phyloP scores from a whole-genome alignment of 2,329 filamentous ascomycete species.

The Sclerotinia borealis region DNA sequence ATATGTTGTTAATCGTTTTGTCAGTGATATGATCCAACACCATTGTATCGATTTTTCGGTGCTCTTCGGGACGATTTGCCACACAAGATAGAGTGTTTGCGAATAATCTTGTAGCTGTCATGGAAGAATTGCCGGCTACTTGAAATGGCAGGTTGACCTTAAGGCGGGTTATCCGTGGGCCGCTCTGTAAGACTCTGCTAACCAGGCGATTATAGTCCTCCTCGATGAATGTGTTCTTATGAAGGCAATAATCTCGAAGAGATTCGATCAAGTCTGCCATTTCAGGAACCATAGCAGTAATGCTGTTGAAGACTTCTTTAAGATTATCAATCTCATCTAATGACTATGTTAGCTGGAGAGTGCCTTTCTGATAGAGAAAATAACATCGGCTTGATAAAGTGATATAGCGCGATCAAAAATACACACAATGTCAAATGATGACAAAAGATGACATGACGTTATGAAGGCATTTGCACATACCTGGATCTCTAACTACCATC shows the following conservation, averaged over 20 bases:
- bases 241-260: slow-evolving; percentile 44
- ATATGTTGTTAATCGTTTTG: slow-evolving; percentile 42
- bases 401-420: neutral
- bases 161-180: slow-evolving; percentile 41
- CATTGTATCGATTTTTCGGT: slow-evolving; percentile 38
- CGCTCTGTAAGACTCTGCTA: slow-evolving; percentile 39
- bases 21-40: slow-evolving; percentile 48
- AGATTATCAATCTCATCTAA: slow-evolving; percentile 45
- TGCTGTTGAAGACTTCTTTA: slow-evolving; percentile 39
- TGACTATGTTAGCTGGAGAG: slow-evolving; percentile 12
- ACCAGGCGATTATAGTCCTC: slow-evolving; percentile 40
- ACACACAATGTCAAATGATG: neutral
- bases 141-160: slow-evolving; percentile 48
- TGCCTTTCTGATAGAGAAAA: neutral
- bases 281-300: slow-evolving; percentile 35
- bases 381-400: neutral
- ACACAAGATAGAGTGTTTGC: slow-evolving; percentile 47
- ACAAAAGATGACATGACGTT: neutral
- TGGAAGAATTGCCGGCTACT: slow-evolving; percentile 41
- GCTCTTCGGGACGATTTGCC: slow-evolving; percentile 40
- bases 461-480: slow-evolving; percentile 29
- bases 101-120: slow-evolving; percentile 45
- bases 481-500: slow-evolving; percentile 47
- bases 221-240: slow-evolving; percentile 44
- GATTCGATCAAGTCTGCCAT: slow-evolving; percentile 42